Base-by-base conservation (phyloP, 164 flowering plant genomes). In the Hamamelis virginiana region DNA sequence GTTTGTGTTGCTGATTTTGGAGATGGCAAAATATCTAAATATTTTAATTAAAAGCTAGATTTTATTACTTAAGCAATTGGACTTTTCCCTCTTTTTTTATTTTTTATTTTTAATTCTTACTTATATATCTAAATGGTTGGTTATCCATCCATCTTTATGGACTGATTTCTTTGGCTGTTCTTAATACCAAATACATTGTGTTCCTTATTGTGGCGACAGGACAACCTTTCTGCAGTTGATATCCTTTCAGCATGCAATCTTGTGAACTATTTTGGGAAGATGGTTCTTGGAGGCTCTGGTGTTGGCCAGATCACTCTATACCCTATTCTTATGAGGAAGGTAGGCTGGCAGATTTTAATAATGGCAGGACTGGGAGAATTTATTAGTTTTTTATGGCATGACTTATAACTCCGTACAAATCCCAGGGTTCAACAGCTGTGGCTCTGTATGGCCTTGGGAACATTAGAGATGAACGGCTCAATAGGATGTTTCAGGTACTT, bases 361-460 rank as follows among this genome's bases (percentile, higher is more conserved):
- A 28, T 14, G 4, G 28, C 44, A 52, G 67, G 26, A 38, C 50
- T 28, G 23, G 61, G 1, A 5, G 15, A 46, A n/a, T 43, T 5
- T 63, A 1, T 53, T n/a, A 25, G 9, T 51, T 48, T 51, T 56
- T 66, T 9, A 23, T 9, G 14, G 27, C 16, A 68, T 50, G 46
- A 23, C 18, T 43, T 59, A 56, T 22, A 18, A 65, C 58, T 78
- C 62, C 46, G 52, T 65, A 26, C 51, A 13, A 50, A 50, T 78
- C 71, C 23, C 80, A 96, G 99, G 99, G 99, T 77, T 84, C 88
- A 71, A 96, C 99, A 53, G 75, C 93, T 67, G 96, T 92, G 27
- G 99, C 99, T 76, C 80, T 96, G 22, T 96, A 96, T 80, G 99
- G 99, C 50, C 93, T 96, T 62, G 99, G 99, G 28, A 96, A 96